phyloP scores from a whole-genome alignment of 129 eudicot species.

The Centrapalus pauciflorus region DNA sequence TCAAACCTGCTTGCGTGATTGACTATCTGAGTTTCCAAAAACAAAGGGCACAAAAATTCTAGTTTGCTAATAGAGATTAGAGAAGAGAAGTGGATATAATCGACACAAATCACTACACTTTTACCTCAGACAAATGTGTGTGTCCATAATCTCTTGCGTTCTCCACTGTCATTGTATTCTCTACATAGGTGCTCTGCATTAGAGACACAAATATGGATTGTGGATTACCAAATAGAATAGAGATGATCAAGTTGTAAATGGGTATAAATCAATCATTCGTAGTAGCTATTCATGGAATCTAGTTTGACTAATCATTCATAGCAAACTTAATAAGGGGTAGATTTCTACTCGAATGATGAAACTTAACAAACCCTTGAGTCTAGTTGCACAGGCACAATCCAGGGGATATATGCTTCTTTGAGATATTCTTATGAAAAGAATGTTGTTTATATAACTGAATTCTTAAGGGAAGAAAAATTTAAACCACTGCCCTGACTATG shows the following conservation, averaged over 20 bases:
- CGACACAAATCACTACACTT: neutral
- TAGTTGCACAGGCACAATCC: no score
- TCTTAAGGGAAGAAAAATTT: no score
- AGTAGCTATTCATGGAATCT: no score
- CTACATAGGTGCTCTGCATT: slow-evolving; percentile 76
- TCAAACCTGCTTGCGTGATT: slow-evolving; percentile 56
- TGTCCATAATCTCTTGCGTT: slow-evolving; percentile 96
- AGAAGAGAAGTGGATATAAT: neutral
- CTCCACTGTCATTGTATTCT: slow-evolving; percentile 53
- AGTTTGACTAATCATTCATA: no score
- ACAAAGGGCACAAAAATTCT: neutral
- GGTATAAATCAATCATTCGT: no score
- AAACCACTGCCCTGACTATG: neutral
- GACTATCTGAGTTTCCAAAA: slow-evolving; percentile 52
- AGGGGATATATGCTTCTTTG: no score
- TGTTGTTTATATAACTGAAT: no score
- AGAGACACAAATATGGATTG: neutral
- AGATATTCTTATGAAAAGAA: no score
- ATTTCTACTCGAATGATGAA: no score
- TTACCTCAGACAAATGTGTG: slow-evolving; percentile 91
- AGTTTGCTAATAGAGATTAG: neutral
- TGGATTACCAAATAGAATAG: no score
- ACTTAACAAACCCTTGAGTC: no score
- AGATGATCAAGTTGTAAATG: no score
- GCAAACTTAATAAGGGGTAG: neutral